Evolutionary conservation across 495 filamentous ascomycete genomes (phyloP), one percentile per base, ranked within the genome.

Genomic region (Penicillium diatomitis): DNA sequence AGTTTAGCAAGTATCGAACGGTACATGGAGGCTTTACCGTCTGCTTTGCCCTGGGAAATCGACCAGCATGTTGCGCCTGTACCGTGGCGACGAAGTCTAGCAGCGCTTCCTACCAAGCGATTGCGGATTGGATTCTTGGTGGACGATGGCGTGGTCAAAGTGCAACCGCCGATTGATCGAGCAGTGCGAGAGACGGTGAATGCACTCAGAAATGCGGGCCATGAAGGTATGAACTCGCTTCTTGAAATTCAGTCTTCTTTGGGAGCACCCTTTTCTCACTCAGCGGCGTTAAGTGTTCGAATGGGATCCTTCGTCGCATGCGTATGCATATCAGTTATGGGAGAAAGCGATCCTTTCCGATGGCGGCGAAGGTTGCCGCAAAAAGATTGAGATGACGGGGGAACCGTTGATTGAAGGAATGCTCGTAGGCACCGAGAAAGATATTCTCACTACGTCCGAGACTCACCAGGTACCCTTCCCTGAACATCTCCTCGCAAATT

Each of bases 261-360:
- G 39, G 20, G 20, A 2, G 20, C 20, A 20, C 20, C 20, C 20
- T 39, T 46, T 27, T 11, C 0, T 47, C 7, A 37, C 10, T 30
- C 42, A 20, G 8, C 11, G 33, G 4, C 3, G 20, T 43, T 1
- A n/a, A 72, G 77, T 78, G 9, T 47, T 74, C 62, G 57, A 73
- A 61, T 65, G 70, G 72, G 61, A 72, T 41, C 54, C 63, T 4
- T 60, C 64, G 2, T 58, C 60, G 2, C 66, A 70, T 42, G 52
- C 27, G 3, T 38, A 61, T 34, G 69, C 55, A 20, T 64, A 66
- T 41, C 49, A 61, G 1, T 63, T 65, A 38, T 74, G 61, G 69
- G 75, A 74, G 54, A 81, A 60, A 61, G 70, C 55, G 58, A 81
- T 53, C 72, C 77, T 69, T 73, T 74, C 66, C 30, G 83, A 85